Base-by-base conservation (phyloP, 2,329 filamentous ascomycete species). In the Hymenoscyphus fructigenus region DNA sequence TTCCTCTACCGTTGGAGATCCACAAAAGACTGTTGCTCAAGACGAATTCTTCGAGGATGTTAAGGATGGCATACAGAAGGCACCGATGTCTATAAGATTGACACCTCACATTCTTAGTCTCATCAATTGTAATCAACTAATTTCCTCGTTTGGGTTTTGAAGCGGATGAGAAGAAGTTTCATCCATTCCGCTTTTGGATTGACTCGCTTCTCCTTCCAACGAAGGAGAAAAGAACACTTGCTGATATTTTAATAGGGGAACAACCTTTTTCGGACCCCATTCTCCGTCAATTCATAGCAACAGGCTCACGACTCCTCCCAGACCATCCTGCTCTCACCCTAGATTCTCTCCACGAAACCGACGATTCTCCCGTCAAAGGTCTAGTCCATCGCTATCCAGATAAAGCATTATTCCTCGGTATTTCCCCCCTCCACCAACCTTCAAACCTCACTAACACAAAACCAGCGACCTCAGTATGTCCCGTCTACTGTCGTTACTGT, bases 401-500 rank as follows among this genome's bases (percentile, higher is more conserved):
- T 12, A 50, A 50, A 23, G 44, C 44, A 50, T 50, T 50, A 14
- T 50, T 50, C 44, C 44, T 50, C 23, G 44, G 44, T 50, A 50
- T 3, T 12, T 12, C 6, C 5, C n/a, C 7, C 9, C 44, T 23
- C 1, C 20, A 2, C 5, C 17, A 10, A 12, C 2, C 1, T 12
- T 15, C 10, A 36, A 15, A 26, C 5, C 9, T 26, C n/a, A 23
- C 1, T 9, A 50, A 23, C n/a, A 23, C 17, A 26, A 50, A 50
- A 2, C 20, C 56, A 57, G 26, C 56, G n/a, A 57, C 28, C 4
- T 57, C 56, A 15, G 56, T 57, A 14, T 57, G 56, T n/a, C 56
- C 56, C 10, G 56, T 57, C 29, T 57, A 57, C 17, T 57, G 56
- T 5, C 56, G 56, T 32, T 57, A 29, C 56, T 57, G 56, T 29